Evolutionary conservation across 1,284 basidiomycete genomes (phyloP).

Genomic region (Sporisorium sorghi): DNA sequence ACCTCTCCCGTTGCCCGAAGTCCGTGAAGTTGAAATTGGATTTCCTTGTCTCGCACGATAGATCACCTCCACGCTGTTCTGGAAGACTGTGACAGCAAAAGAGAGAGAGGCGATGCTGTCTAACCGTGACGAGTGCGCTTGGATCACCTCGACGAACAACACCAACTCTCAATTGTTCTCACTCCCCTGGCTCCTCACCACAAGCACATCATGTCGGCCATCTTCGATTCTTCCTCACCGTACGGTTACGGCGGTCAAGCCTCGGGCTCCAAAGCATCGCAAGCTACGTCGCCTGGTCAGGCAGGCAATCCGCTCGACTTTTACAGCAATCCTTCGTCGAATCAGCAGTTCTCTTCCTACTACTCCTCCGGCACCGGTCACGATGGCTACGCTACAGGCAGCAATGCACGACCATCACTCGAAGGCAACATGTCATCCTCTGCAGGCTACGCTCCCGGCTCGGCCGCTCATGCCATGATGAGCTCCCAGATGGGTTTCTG

Average conservation of each 20-base stretch:
- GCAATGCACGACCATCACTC: conserved; percentile 48
- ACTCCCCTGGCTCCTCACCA: neutral
- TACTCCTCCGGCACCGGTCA: conserved; percentile 35
- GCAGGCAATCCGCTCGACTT: conserved; percentile 45
- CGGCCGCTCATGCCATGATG: conserved; percentile 57
- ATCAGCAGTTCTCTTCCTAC: conserved; percentile 42
- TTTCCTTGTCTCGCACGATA: conserved; percentile 14
- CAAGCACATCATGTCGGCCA: conserved; percentile 43
- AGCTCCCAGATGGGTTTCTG: conserved; percentile 62
- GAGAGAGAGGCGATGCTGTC: neutral
- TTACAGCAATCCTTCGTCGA: conserved; percentile 35
- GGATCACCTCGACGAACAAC: conserved; percentile 22
- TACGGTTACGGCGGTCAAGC: conserved; percentile 46
- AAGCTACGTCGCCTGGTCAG: conserved; percentile 28
- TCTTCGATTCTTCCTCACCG: conserved; percentile 54
- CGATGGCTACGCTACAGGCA: conserved; percentile 46
- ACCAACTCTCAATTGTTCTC: neutral
- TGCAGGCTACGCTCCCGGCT: conserved; percentile 38
- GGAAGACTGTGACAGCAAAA: neutral
- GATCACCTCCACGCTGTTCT: neutral
- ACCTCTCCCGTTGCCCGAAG: neutral
- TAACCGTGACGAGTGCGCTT: conserved; percentile 15
- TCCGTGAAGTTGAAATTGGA: neutral
- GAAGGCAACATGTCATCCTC: conserved; percentile 63
- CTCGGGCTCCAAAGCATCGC: conserved; percentile 34